Conservation (phyloP, 805 yeast species). For the Zygoascus biomembranicola region DNA sequence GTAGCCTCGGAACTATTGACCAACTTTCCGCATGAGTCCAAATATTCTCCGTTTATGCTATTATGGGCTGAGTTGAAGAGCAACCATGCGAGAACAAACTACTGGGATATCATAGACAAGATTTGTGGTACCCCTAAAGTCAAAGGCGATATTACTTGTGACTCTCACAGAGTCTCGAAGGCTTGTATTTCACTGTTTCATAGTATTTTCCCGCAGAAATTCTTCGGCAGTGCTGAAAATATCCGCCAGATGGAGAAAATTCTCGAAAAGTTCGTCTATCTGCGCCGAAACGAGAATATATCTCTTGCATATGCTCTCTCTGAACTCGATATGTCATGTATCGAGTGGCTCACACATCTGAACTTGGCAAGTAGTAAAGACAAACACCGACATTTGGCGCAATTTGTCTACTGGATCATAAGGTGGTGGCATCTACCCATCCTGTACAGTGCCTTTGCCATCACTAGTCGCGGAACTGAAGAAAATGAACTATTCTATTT, state of each 20-base stretch:
- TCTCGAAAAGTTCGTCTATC: constrained; percentile 33
- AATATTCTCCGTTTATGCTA: neutral
- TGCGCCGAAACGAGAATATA: constrained; percentile 33
- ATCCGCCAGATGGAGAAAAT: constrained; percentile 32
- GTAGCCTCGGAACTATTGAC: neutral
- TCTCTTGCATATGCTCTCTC: constrained; percentile 19
- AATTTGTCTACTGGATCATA: constrained; percentile 55
- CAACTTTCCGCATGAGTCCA: neutral
- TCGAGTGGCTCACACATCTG: neutral
- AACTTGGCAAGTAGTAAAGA: neutral
- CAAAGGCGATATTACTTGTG: neutral
- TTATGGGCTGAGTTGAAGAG: neutral
- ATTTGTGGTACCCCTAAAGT: neutral
- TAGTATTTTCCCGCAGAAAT: constrained; percentile 41
- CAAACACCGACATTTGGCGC: neutral
- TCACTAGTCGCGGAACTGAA: constrained; percentile 46
- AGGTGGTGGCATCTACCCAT: constrained; percentile 37
- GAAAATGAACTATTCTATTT: constrained; percentile 38
- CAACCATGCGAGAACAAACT: neutral
- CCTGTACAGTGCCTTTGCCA: constrained; percentile 52
- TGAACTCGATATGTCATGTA: neutral
- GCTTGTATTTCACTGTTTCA: constrained; percentile 28
- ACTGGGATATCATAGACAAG: neutral
- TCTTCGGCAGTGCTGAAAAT: constrained; percentile 48
- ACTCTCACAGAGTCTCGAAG: neutral